phyloP scores from a whole-genome alignment of 2,329 filamentous ascomycete species.

The Mycosphaerella sp. region DNA sequence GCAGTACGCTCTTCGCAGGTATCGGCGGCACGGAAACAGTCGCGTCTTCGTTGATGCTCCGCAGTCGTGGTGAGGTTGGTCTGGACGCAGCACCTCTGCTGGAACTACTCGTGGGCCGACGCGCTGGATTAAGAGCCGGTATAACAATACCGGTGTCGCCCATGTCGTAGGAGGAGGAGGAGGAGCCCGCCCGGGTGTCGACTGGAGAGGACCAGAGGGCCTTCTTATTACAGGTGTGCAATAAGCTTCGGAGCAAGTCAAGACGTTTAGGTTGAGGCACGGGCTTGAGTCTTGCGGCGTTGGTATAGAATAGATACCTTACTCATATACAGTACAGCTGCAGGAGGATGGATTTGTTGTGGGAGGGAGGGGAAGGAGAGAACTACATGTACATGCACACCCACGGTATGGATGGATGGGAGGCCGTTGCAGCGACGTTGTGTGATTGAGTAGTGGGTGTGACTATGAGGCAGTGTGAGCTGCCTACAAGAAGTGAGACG shows the following conservation, averaged over 20 bases:
- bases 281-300: constrained; percentile 4
- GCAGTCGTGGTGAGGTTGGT: not conserved
- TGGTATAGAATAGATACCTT: too few relatives aligned
- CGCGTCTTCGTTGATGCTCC: not conserved
- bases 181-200: not conserved
- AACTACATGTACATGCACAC: too few relatives aligned
- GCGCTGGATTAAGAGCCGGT: not conserved
- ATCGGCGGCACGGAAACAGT: constrained; percentile 14
- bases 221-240: not conserved
- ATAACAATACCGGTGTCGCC: not conserved
- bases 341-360: too few relatives aligned
- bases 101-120: not conserved
- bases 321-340: too few relatives aligned
- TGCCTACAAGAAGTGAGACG: not conserved
- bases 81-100: not conserved
- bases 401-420: too few relatives aligned
- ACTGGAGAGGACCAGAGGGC: not conserved
- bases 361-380: not conserved
- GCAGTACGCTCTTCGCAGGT: constrained; percentile 19
- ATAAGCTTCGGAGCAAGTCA: constrained; percentile 1
- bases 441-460: too few relatives aligned
- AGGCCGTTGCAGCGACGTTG: not conserved
- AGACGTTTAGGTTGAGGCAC: not conserved
- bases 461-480: too few relatives aligned
- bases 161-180: not conserved